Evolutionary conservation across 306 rosid genomes (phyloP), one percentile per base, ranked within the genome.

Genomic region (Vigna angularis): DNA sequence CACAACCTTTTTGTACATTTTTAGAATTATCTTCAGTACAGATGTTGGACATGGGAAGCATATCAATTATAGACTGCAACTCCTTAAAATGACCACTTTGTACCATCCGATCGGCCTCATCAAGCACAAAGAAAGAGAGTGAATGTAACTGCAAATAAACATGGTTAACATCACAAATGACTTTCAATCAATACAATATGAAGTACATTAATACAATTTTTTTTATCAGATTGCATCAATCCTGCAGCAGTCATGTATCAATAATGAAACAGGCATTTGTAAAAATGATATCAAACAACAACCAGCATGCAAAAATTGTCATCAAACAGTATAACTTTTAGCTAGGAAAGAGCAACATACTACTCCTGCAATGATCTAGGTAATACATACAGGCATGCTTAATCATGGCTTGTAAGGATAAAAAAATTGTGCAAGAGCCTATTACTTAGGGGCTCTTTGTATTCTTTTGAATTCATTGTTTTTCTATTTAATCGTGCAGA

Each of bases 101-200:
- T 75, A 93, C 87, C 99, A 95, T 95, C 69, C 96, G 90, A 87
- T 95, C 98, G 81, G 99, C 99, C 89, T 95, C 99, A 20, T 95
- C 99, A 74, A 95, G 89, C 78, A 95, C 98, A 84, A 95, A 93
- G 81, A 93, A 95, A 68, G 98, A 95, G 91, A 95, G 44, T 1
- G 90, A 88, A 82, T 95, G 98, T 75, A 93, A 85, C 99, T 95
- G 91, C 85, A 90, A 85, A 85, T 84, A 75, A 72, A 80, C 70
- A 76, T 59, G 69, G 61, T 15, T 45, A 2, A 58, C 45, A 55
- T 83, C 9, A 76, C 73, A 83, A 81, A n/a, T 50, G 11, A 57
- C 18, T 17, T 79, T 47, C 67, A 28, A 79, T 24, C 30, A 63
- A 72, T 72, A 38, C 30, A 38, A 64, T 70, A 44, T 30, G 61